Percentiles rank a stretch among this genome's conserved stretches.
These are phyloP conservation scores for Noccaea bulbosa DNA, from an alignment of 345 rosid genomes.

Conservation along the genomic window DNA sequence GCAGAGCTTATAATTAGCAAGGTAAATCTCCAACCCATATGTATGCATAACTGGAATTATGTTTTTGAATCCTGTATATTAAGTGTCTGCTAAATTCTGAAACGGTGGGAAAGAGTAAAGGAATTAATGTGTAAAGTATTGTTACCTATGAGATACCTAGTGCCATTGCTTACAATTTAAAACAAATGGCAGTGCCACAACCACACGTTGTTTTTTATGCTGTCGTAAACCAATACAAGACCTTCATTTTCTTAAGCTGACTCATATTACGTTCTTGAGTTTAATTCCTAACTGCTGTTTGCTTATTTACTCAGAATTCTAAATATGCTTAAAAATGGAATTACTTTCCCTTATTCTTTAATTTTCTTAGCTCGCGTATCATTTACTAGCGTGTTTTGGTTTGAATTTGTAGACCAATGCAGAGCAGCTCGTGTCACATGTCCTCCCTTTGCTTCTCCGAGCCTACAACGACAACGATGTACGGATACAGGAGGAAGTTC, in stretches of 20 bases:
- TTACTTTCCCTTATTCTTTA: not conserved
- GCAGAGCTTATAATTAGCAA: constrained; percentile 87
- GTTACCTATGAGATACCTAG: constrained; percentile 10
- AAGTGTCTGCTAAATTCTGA: constrained; percentile 26
- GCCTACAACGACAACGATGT: constrained; percentile 95
- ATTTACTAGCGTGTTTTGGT: constrained; percentile 28
- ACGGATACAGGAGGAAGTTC: constrained; percentile 90
- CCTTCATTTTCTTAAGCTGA: constrained; percentile 22
- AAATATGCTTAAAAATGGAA: constrained; percentile 1
- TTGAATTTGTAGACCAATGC: constrained; percentile 62
- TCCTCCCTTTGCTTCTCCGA: constrained; percentile 87
- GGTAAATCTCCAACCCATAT: constrained; percentile 50
- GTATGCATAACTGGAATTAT: constrained; percentile 9
- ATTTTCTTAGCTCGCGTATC: not conserved
- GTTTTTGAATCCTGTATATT: constrained; percentile 12
- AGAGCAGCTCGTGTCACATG: constrained; percentile 69
- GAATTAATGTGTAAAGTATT: constrained; percentile 5
- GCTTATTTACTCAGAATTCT: constrained; percentile 9
- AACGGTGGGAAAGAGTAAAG: not conserved
- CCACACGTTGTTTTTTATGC: constrained; percentile 8
- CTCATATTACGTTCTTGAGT: not conserved
- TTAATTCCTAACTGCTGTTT: not conserved
- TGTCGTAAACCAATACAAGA: constrained; percentile 23
- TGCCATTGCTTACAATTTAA: not conserved
- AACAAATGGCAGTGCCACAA: constrained; percentile 4